phyloP scores from a whole-genome alignment of 2,329 filamentous ascomycete genomes.

The Colletotrichum sp. region DNA sequence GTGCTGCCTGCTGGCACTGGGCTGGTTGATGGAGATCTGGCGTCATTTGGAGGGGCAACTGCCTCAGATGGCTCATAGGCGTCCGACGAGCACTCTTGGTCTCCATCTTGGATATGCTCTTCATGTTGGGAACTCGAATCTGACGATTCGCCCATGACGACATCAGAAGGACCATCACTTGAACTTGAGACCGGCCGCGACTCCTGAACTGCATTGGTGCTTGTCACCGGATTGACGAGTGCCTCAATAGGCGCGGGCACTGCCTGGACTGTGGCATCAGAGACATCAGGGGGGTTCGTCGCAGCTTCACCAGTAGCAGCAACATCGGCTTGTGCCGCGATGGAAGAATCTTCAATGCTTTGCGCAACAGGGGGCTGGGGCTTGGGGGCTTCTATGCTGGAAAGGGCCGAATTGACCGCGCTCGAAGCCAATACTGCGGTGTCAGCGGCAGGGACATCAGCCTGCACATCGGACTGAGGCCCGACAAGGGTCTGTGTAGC shows the following conservation, averaged over 20 bases:
- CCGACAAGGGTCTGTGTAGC: not conserved
- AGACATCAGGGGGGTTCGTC: not conserved
- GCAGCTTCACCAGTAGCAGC: constrained; percentile 12
- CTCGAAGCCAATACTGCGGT: not conserved
- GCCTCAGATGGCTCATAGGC: constrained; percentile 62
- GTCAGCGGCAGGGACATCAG: not conserved
- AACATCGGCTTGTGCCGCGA: not conserved
- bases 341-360: not conserved
- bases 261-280: not conserved
- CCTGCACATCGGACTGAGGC: not conserved
- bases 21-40: constrained; percentile 57
- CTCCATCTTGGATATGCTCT: constrained; percentile 23
- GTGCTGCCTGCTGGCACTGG: constrained; percentile 24
- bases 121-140: constrained; percentile 17
- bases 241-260: not conserved
- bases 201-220: not conserved
- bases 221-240: not conserved
- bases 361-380: not conserved
- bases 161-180: constrained; percentile 15
- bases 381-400: not conserved
- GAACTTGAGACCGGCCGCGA: not conserved
- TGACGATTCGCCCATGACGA: constrained; percentile 21
- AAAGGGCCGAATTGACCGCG: not conserved
- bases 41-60: constrained; percentile 48
- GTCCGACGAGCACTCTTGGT: constrained; percentile 39